Evolutionary conservation across 352 stramenopile genomes (phyloP), one percentile per base, ranked within the genome.

Genomic region (Globisporangium apiculatum): DNA sequence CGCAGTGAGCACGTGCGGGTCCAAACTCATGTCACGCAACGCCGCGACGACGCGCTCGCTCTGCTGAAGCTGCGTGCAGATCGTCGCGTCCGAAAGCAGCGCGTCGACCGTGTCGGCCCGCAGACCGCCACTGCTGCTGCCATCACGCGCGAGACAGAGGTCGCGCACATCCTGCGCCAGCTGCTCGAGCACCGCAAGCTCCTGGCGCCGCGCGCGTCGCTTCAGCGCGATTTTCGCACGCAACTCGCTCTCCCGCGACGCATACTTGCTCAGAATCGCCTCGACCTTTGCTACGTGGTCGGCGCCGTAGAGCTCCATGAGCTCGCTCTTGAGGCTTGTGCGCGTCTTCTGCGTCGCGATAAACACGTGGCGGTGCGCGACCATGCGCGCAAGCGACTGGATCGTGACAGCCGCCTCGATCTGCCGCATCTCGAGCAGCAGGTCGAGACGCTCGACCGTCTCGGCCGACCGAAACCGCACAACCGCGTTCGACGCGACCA

Each of bases 11-110:
- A 81, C 65, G 9, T 71, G 54, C 7, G 79, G 77, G 18, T 83
- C 75, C 60, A 89, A 60, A 57, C 79, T 87, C 73, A 89, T 86
- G 46, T 89, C 79, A 24, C 79, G 69, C 41, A 89, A 55, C 17
- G 79, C 79, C 14, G 66, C 42, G 1, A 87, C 68, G 37, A 89
- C 71, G 17, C 69, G 66, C 35, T 76, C 71, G 37, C 83, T 71
- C 18, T 66, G 60, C 45, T 75, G 62, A 7, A 85, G 46, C 36
- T 76, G 38, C 9, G 52, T 38, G 4, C 77, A 76, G 53, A 89
- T 78, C 7, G 58, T 60, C 15, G 61, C 55, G 36, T 89, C 67
- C 9, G 69, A 58, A 18, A 89, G 62, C 45, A 89, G 70, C 17
- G 76, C 65, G 14, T 86, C 77, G 40, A 87, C 69, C 7, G 71